phyloP scores from a whole-genome alignment of 2,329 filamentous ascomycete genomes.

The Colletotrichum nymphaeae region DNA sequence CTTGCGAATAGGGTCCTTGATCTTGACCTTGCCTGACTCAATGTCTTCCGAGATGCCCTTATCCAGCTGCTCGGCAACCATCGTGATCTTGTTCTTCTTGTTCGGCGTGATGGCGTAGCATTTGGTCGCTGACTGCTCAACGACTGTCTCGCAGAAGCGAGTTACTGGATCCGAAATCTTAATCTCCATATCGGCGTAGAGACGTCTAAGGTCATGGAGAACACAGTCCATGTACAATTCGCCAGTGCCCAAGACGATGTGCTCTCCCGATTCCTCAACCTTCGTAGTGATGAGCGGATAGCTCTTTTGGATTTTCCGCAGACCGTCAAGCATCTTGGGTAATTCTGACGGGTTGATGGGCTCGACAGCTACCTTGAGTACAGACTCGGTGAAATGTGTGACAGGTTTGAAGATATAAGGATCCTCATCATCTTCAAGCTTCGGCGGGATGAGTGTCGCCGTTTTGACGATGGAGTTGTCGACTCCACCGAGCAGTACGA shows the following conservation, averaged over 20 bases:
- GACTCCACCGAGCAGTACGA: slow-evolving; percentile 90
- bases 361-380: slow-evolving; percentile 97
- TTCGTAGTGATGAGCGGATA: slow-evolving; percentile 97
- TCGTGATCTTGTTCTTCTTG: slow-evolving; percentile 99
- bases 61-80: slow-evolving; percentile 96
- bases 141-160: slow-evolving; percentile 96
- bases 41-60: slow-evolving; percentile 96
- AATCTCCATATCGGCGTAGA: slow-evolving; percentile 99
- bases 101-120: slow-evolving; percentile 98
- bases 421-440: slow-evolving; percentile 87
- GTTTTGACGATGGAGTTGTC: slow-evolving; percentile 99
- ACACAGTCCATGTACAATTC: slow-evolving; percentile 99
- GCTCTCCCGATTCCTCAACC: slow-evolving; percentile 97
- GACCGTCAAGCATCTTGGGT: slow-evolving; percentile 97
- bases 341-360: slow-evolving; percentile 98
- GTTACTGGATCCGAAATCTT: slow-evolving; percentile 99
- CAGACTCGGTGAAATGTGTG: slow-evolving; percentile 94
- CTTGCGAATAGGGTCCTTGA: slow-evolving; percentile 91
- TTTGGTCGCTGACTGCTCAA: slow-evolving; percentile 96
- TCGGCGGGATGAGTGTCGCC: slow-evolving; percentile 86
- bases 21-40: slow-evolving; percentile 88
- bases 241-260: slow-evolving; percentile 93
- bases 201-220: slow-evolving; percentile 87
- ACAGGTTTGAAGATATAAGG: slow-evolving; percentile 96
- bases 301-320: slow-evolving; percentile 97